Evolutionary conservation across 345 rosid genomes (phyloP).

Genomic region (Anastatica hierochuntica): DNA sequence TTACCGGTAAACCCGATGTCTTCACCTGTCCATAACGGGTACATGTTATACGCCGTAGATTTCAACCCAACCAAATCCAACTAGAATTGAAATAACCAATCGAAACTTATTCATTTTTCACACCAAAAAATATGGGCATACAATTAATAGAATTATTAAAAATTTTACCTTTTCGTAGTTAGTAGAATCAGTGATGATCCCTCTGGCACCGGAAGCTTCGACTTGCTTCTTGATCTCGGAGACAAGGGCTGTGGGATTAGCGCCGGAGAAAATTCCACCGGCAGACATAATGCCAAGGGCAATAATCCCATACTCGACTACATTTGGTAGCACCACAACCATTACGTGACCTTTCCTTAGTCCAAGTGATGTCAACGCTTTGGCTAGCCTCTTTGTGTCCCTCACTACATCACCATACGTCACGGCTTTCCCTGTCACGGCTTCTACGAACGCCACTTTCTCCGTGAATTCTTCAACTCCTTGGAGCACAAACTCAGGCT

Average conservation of each 20-base stretch:
- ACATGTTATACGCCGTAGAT: too few relatives aligned
- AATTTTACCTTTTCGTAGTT: conserved; percentile 63
- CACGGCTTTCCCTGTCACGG: conserved; percentile 57
- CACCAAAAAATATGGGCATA: too few relatives aligned
- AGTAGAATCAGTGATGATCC: conserved; percentile 53
- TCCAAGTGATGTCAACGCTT: conserved; percentile 70
- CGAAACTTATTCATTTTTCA: too few relatives aligned
- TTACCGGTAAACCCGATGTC: conserved; percentile 39
- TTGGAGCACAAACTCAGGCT: conserved; percentile 74
- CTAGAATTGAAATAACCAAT: too few relatives aligned
- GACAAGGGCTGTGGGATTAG: conserved; percentile 65
- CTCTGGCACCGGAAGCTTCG: conserved; percentile 70
- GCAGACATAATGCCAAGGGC: conserved; percentile 89
- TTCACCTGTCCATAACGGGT: conserved; percentile 51
- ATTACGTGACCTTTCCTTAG: conserved; percentile 77
- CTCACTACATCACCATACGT: conserved; percentile 58
- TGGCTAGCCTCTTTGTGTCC: conserved; percentile 62
- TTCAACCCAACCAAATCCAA: too few relatives aligned
- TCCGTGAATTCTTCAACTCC: conserved; percentile 58
- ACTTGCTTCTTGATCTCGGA: conserved; percentile 79
- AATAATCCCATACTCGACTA: conserved; percentile 76
- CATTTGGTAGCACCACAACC: conserved; percentile 73
- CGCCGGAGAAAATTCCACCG: conserved; percentile 85
- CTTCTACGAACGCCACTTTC: conserved; percentile 77
- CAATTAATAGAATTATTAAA: too few relatives aligned